Evolutionary conservation across 2,329 filamentous ascomycete genomes (phyloP), one percentile per base, ranked within the genome.

Genomic region (Sclerotinia borealis): DNA sequence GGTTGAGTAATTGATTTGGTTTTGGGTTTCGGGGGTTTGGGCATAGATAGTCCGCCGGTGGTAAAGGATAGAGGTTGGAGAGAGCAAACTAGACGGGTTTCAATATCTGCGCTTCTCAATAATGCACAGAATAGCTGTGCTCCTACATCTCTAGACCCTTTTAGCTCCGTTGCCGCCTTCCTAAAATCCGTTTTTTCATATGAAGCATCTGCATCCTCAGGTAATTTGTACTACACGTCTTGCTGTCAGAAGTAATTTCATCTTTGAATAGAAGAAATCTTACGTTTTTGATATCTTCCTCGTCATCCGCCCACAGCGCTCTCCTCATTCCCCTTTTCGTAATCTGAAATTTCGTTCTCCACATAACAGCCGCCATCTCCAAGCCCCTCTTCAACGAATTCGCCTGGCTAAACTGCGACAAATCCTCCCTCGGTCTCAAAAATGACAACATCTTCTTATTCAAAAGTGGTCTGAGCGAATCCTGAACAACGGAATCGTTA

Each of bases 101-200:
- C 86, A 8, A 98, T 85, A 3, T 91, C 92, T n/a, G 83, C 85
- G n/a, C 86, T 85, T 22, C 95, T 87, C 4, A 99, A 80, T 37
- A 98, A 76, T 3, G 93, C 90, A 74, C 95, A 98, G 71, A 96
- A 96, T 0, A 99, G 76, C 74, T 98, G 93, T 1, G 92, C 90
- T 0, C 93, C 95, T 11, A 96, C 81, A 74, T 99, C 95, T 67
- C 93, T 85, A 10, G 93, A 98, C 0, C 93, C 96, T 67, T 86
- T 80, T 22, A 96, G 76, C 6, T 78, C 83, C 65, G 79, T 82
- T 0, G 93, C 91, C 36, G 90, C 87, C 43, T 81, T 80, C 36
- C 63, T 67, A 51, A 98, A 98, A 67, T 96, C 91, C 0, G 81
- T 77, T 64, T 83, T 87, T 34, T 92, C 89, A 55, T 89, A 76